A percentile compares a stretch with the other conserved stretches of the same genome.
phyloP scores from a whole-genome alignment of 2,329 filamentous ascomycete species.

The Alternaria triticimaculans region DNA sequence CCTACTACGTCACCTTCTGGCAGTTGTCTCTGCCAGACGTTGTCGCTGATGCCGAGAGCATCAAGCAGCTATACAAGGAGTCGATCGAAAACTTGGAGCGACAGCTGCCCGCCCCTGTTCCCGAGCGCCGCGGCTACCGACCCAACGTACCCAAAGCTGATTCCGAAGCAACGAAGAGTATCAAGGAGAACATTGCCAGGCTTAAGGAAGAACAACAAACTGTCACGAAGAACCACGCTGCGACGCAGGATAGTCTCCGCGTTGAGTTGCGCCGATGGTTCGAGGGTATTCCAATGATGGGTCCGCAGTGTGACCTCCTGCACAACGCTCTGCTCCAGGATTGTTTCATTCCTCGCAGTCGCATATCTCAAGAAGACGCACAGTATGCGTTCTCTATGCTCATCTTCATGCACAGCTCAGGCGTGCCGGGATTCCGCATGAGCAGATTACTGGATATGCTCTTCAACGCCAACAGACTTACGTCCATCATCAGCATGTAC shows the following conservation, averaged over 20 bases:
- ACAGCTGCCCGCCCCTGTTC: constrained; percentile 59
- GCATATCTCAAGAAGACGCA: constrained; percentile 84
- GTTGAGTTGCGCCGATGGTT: constrained; percentile 85
- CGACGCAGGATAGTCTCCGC: constrained; percentile 66
- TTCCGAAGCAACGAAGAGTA: constrained; percentile 70
- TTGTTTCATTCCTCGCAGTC: constrained; percentile 86
- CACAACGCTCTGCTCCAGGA: constrained; percentile 84
- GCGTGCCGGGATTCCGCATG: constrained; percentile 84
- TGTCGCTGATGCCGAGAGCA: constrained; percentile 68
- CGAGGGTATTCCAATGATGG: constrained; percentile 61
- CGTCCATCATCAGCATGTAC: constrained; percentile 84
- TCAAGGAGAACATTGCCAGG: constrained; percentile 74
- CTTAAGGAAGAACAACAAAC: constrained; percentile 53
- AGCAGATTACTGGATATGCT: constrained; percentile 83
- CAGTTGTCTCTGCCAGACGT: constrained; percentile 79
- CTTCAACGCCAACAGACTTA: constrained; percentile 81
- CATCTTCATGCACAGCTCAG: constrained; percentile 83
- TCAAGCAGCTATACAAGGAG: constrained; percentile 75
- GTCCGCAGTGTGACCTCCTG: constrained; percentile 65
- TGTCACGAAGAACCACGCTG: constrained; percentile 61
- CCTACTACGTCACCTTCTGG: constrained; percentile 94
- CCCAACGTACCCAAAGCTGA: constrained; percentile 51
- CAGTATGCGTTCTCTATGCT: constrained; percentile 88
- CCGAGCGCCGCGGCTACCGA: constrained; percentile 66
- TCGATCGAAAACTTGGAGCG: constrained; percentile 63